Evolutionary conservation across 768 basidiomycete genomes (phyloP).

Genomic region (Porphyrellus cyaneotinctus): DNA sequence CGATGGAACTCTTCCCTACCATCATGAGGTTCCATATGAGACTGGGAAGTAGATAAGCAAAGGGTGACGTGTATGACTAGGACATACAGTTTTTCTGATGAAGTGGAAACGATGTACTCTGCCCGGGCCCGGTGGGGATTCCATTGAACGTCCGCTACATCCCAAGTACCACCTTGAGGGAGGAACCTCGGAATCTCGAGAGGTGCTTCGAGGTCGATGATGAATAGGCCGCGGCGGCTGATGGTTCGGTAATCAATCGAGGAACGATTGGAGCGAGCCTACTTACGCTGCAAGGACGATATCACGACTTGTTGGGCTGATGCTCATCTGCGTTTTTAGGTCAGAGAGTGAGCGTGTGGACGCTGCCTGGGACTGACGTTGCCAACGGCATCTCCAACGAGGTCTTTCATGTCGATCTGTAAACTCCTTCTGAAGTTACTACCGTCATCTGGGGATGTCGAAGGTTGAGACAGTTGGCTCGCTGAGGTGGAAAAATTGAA

Average conservation of each 20-base stretch:
- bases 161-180: conserved; percentile 95
- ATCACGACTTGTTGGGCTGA: conserved; percentile 84
- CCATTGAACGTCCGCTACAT: conserved; percentile 92
- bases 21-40: conserved; percentile 93
- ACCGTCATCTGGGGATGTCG: conserved; percentile 48
- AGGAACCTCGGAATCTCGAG: conserved; percentile 87
- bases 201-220: conserved; percentile 89
- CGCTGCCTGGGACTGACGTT: conserved; percentile 49
- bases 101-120: conserved; percentile 84
- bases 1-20: conserved; percentile 71
- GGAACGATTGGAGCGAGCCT: neutral
- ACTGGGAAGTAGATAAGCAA: conserved; percentile 32
- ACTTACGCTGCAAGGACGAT: conserved; percentile 85
- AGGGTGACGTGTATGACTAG: neutral
- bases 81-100: conserved; percentile 79
- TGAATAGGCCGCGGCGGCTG: conserved; percentile 86
- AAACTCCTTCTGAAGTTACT: conserved; percentile 55
- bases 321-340: conserved; percentile 66
- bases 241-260: neutral
- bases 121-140: conserved; percentile 75
- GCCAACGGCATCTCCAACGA: conserved; percentile 80
- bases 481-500: conserved; percentile 16
- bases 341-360: neutral
- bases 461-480: conserved; percentile 14
- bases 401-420: conserved; percentile 74